Evolutionary conservation across 768 basidiomycete species (phyloP).

Genomic region (Suillus discolor): DNA sequence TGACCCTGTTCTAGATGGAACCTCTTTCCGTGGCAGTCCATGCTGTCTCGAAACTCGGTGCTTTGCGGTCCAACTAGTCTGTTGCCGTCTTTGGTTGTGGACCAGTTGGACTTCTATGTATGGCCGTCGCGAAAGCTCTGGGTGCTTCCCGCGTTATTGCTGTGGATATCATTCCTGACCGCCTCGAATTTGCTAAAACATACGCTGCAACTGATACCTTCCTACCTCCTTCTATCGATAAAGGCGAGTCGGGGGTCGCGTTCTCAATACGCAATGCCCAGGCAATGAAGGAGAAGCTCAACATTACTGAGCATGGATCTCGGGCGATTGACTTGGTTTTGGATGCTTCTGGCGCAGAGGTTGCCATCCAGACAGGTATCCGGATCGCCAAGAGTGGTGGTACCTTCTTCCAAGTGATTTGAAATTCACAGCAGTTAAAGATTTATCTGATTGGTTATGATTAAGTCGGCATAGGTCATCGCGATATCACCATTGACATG

Average conservation of each 20-base stretch:
- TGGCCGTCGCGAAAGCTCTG: constrained; percentile 95
- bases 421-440: background rate
- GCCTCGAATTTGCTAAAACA: constrained; percentile 83
- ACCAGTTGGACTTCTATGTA: constrained; percentile 84
- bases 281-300: constrained; percentile 63
- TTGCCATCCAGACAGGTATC: constrained; percentile 86
- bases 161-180: constrained; percentile 72
- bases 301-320: constrained; percentile 69
- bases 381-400: constrained; percentile 78
- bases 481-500: constrained; percentile 76
- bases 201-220: constrained; percentile 84
- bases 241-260: constrained; percentile 65
- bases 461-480: constrained; percentile 84
- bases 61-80: constrained; percentile 70
- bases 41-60: constrained; percentile 77
- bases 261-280: constrained; percentile 76
- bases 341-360: constrained; percentile 92
- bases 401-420: constrained; percentile 63
- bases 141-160: constrained; percentile 85
- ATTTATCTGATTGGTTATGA: constrained; percentile 6
- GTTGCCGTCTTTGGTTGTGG: constrained; percentile 91
- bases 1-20: constrained; percentile 65
- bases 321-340: constrained; percentile 82
- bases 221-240: constrained; percentile 56
- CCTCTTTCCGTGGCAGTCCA: constrained; percentile 93